These are phyloP conservation scores for Fusarium sp. DNA, from an alignment of 2,329 filamentous ascomycete species.

Conservation along the genomic window DNA sequence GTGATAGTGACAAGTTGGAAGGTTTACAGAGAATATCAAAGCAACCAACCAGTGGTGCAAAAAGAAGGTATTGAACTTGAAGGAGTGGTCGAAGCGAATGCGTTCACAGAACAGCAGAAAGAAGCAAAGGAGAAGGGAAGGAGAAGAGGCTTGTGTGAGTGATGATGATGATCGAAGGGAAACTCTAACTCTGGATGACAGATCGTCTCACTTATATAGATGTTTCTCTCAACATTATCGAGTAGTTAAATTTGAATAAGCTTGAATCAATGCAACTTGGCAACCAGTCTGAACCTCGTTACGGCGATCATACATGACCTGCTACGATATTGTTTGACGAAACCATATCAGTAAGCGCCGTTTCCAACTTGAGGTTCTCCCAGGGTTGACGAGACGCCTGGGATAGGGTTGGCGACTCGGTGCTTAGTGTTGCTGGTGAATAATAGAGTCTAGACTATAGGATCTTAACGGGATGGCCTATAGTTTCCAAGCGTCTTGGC, in stretches of 20 bases:
- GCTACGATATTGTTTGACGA: slow-evolving; percentile 14
- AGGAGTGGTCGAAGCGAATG: slow-evolving; percentile 41
- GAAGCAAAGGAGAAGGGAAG: slow-evolving; percentile 22
- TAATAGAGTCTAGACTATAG: slow-evolving; percentile 1
- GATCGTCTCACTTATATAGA: slow-evolving; percentile 37
- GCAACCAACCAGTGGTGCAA: slow-evolving; percentile 36
- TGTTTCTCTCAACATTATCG: not conserved
- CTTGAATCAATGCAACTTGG: slow-evolving; percentile 22
- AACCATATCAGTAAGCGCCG: slow-evolving; percentile 14
- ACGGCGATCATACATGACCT: slow-evolving; percentile 28
- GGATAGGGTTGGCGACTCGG: slow-evolving; percentile 1
- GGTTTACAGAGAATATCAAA: slow-evolving; percentile 18
- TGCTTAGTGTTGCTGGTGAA: not conserved
- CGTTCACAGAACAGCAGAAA: slow-evolving; percentile 45
- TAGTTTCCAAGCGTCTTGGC: slow-evolving; percentile 3
- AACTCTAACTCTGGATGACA: slow-evolving; percentile 13
- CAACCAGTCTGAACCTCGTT: not conserved
- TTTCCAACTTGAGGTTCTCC: not conserved
- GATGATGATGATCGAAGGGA: slow-evolving; percentile 17
- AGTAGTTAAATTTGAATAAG: slow-evolving; percentile 30
- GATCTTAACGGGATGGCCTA: not conserved
- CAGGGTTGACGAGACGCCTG: not conserved
- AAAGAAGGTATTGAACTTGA: slow-evolving; percentile 24
- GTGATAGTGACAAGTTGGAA: not conserved
- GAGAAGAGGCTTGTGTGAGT: slow-evolving; percentile 24